Evolutionary conservation across 192 early-diverging fungal species (phyloP), one percentile per base, ranked within the genome.

Genomic region (Coemansia sp.): DNA sequence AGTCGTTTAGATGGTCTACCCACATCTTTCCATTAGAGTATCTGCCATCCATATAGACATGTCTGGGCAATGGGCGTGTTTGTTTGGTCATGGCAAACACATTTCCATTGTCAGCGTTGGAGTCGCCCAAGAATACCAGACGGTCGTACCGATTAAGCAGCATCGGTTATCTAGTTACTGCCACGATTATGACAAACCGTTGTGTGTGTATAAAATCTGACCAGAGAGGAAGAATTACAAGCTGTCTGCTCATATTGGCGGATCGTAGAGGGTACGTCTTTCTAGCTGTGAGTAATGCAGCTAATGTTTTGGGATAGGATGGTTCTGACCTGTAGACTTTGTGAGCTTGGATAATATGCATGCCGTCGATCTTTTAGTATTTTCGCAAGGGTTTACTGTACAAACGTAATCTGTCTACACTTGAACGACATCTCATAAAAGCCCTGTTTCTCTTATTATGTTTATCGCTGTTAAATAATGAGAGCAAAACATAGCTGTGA

Each of bases 101-200:
- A n/a, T 83, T 83, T 9, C 80, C 80, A 14, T 63, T 83, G 57
- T 83, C 80, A 19, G 69, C 62, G 21, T 78, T 83, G 13, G 80
- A 83, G 38, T 83, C 80, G 46, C 80, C 80, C 30, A 83, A 59
- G 49, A 83, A 75, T 26, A 83, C 53, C 39, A 83, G 67, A 30
- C 67, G 62, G 11, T 62, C 40, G 64, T 70, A 81, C 35, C 40
- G 67, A 21, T 47, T 63, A 10, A 80, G 63, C 8, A 75, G 38
- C 68, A 73, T 59, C 23, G 50, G 9, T 19, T 26, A 28, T 52
- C 50, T 26, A 11, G 10, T 52, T 52, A 11, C 6, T 52, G 23
- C 9, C 10, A 5, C 8, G 13, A 5, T 28, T 14, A 32, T 14
- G 46, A 21, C 46, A 49, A 49, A 2, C 2, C 26, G 3, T 19